Percentiles rank a stretch among this genome's conserved stretches.
Conservation (phyloP, 2,329 filamentous ascomycete genomes). For the Helicocarpus griseus region DNA sequence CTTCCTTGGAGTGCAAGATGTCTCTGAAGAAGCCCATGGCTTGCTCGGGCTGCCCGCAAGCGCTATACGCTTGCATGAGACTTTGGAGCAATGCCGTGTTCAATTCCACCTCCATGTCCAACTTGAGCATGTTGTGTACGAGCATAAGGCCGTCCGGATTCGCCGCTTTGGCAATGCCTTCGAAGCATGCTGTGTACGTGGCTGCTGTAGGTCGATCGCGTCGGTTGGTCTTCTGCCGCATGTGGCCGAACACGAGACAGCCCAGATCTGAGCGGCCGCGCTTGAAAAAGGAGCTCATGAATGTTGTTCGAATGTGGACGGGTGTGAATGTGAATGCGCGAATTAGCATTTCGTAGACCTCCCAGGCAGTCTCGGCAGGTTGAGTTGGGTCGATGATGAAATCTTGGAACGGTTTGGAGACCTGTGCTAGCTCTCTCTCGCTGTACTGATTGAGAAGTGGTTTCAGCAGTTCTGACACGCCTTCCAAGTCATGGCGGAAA, state of each 20-base stretch:
- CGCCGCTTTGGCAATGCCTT: constrained; percentile 55
- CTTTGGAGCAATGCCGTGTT: constrained; percentile 71
- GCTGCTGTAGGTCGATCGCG: constrained; percentile 58
- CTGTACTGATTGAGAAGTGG: constrained; percentile 42
- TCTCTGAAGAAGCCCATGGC: constrained; percentile 76
- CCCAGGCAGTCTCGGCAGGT: constrained; percentile 52
- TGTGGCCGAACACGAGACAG: constrained; percentile 78
- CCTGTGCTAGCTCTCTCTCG: constrained; percentile 51
- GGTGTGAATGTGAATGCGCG: constrained; percentile 54
- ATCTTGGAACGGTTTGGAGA: constrained; percentile 55
- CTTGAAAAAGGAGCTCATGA: constrained; percentile 77
- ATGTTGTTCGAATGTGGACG: constrained; percentile 52
- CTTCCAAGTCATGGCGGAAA: constrained; percentile 63
- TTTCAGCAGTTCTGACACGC: constrained; percentile 74
- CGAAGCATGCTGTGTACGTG: constrained; percentile 69
- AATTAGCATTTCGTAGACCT: constrained; percentile 49
- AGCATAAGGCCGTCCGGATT: constrained; percentile 59
- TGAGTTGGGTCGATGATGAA: constrained; percentile 56
- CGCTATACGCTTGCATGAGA: constrained; percentile 75
- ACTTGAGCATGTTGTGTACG: constrained; percentile 88
- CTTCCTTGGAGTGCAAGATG: constrained; percentile 74
- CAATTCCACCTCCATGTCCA: constrained; percentile 71
- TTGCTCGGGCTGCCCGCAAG: constrained; percentile 54
- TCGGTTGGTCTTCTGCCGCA: constrained; percentile 65
- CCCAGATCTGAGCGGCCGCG: constrained; percentile 76